Conservation (phyloP, 768 basidiomycete genomes). For the Clavaria fumosa region DNA sequence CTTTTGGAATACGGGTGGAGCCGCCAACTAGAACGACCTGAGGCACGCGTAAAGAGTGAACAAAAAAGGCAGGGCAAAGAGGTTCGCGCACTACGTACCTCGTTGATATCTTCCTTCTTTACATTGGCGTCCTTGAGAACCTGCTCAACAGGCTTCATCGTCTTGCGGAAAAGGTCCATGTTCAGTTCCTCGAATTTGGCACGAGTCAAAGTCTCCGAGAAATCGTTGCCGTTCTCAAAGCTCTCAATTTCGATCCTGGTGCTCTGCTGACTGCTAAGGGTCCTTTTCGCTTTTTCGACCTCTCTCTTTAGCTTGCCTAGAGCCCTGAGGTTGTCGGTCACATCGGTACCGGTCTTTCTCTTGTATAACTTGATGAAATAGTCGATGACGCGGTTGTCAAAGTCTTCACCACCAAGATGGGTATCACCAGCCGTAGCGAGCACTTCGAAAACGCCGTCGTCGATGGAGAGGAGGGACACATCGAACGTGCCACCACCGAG, state of each 20-base stretch:
- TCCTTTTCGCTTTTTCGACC: constrained; percentile 92
- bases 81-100: no score
- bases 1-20: constrained; percentile 99
- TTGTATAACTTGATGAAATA: constrained; percentile 83
- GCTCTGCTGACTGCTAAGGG: constrained; percentile 77
- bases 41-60: background rate
- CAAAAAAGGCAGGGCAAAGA: background rate
- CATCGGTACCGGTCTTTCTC: constrained; percentile 82
- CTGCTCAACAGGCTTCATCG: constrained; percentile 98
- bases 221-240: constrained; percentile 94
- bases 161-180: constrained; percentile 98
- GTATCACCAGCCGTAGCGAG: constrained; percentile 89
- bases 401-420: constrained; percentile 91
- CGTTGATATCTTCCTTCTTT: constrained; percentile 94
- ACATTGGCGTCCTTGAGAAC: constrained; percentile 95
- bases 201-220: constrained; percentile 90
- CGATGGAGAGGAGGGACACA: constrained; percentile 90
- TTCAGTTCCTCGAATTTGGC: constrained; percentile 99
- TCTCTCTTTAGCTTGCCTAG: constrained; percentile 88
- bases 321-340: constrained; percentile 62
- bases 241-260: constrained; percentile 90
- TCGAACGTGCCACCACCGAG: constrained; percentile 98
- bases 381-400: constrained; percentile 87
- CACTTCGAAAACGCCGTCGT: constrained; percentile 86
- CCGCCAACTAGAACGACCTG: constrained; percentile 87